These are phyloP conservation scores for Rhynchospora pubera DNA, from an alignment of 176 grass and related monocot genomes.

Conservation along the genomic window DNA sequence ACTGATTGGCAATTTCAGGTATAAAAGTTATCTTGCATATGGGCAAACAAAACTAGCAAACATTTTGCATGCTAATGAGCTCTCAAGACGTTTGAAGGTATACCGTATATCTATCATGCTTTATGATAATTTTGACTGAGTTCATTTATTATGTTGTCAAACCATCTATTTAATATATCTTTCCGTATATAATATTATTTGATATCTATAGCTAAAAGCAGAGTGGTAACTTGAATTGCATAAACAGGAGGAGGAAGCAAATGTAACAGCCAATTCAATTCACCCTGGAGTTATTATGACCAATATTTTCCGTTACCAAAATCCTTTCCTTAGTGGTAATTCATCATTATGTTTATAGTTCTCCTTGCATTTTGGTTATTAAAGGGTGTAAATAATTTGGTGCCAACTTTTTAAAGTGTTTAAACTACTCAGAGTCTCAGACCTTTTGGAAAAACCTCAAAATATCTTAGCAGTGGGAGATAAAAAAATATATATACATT, in stretches of 20 bases:
- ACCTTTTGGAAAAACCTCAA: no score
- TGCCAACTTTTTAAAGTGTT: background rate
- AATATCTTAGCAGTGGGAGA: no score
- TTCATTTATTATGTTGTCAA: no score
- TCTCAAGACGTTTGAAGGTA: slow-evolving; percentile 75
- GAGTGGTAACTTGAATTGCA: no score
- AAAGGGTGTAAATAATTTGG: background rate
- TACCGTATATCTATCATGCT: no score
- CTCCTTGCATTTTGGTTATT: background rate
- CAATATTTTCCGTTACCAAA: slow-evolving; percentile 86
- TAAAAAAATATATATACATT: no score
- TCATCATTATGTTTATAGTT: background rate
- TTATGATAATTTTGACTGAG: no score
- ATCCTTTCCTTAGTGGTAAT: slow-evolving; percentile 68
- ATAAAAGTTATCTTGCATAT: slow-evolving; percentile 55
- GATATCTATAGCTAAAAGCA: no score
- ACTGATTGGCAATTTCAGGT: slow-evolving; percentile 28
- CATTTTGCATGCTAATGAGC: slow-evolving; percentile 91
- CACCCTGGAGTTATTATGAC: slow-evolving; percentile 88
- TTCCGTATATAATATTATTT: no score
- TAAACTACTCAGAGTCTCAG: no score
- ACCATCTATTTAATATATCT: background rate
- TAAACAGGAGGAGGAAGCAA: slow-evolving; percentile 56
- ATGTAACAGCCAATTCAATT: slow-evolving; percentile 94
- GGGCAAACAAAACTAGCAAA: slow-evolving; percentile 89